phyloP scores from a whole-genome alignment of 164 flowering plant genomes.

The Umbilicus rupestris region DNA sequence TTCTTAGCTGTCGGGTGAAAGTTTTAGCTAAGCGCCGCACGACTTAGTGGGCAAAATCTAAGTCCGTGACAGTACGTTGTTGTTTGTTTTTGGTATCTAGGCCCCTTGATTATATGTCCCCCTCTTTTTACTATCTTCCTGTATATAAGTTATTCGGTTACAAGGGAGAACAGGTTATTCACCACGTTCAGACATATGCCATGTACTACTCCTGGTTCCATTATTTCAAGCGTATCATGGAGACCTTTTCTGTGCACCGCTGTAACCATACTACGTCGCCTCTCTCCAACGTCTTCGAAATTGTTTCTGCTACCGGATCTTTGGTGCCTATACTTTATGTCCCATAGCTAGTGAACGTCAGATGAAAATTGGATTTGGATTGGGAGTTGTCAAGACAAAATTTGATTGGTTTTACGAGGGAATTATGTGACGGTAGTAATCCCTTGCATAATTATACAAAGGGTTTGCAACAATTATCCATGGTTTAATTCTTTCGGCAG shows the following conservation, averaged over 20 bases:
- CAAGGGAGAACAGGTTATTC: constrained; percentile 54
- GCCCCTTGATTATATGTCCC: constrained; percentile 79
- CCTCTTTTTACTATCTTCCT: constrained; percentile 69
- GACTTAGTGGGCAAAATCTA: no score
- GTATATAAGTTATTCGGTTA: constrained; percentile 73
- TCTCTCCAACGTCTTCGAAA: constrained; percentile 80
- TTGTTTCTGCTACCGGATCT: constrained; percentile 88
- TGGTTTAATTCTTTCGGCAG: no score
- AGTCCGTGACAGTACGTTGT: no score
- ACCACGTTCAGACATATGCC: constrained; percentile 90
- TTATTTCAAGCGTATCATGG: constrained; percentile 89
- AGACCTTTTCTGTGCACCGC: constrained; percentile 87
- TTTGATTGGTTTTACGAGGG: no score
- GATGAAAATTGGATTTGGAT: constrained; percentile 81
- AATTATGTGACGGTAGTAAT: no score
- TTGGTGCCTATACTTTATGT: constrained; percentile 72
- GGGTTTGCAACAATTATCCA: no score
- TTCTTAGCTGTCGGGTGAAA: no score
- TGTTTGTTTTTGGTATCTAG: constrained; percentile 91
- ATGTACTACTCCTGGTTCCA: constrained; percentile 93
- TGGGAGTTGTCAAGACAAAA: no score
- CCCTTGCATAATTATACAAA: no score
- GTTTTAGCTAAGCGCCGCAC: no score
- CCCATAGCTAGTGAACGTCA: constrained; percentile 80
- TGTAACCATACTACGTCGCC: constrained; percentile 99